Evolutionary conservation across 768 basidiomycete species (phyloP).

Genomic region (Russula sp.): DNA sequence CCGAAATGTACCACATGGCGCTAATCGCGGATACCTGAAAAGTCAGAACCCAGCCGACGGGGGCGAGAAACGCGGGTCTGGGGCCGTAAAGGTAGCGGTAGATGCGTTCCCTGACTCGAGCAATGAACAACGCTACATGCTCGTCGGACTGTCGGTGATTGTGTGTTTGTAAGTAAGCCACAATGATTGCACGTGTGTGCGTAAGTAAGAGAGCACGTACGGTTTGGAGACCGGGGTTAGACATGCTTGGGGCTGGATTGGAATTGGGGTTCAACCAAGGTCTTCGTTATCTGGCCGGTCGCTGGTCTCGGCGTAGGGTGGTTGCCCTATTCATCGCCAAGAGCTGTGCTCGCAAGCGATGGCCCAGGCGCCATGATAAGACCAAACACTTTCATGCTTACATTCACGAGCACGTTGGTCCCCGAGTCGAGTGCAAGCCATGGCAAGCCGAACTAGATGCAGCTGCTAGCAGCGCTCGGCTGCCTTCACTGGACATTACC

Average conservation of each 20-base stretch:
- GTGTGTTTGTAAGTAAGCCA: neutral
- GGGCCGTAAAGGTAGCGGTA: neutral
- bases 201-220: neutral
- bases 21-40: neutral
- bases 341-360: neutral
- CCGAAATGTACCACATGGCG: neutral
- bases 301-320: neutral
- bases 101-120: neutral
- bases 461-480: too few species aligned
- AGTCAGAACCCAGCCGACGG: constrained; percentile 15
- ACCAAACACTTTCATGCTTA: too few species aligned
- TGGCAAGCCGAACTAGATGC: too few species aligned
- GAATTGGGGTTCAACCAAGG: neutral
- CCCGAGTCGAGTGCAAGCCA: too few species aligned
- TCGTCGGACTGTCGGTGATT: neutral
- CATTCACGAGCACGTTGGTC: too few species aligned
- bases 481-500: too few species aligned
- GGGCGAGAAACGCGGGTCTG: constrained; percentile 5
- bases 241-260: constrained; percentile 3
- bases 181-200: too few species aligned
- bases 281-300: neutral
- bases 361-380: neutral
- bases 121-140: neutral
- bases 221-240: neutral
- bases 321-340: neutral